Conservation (phyloP, 805 yeast species). For the Cyberlindnera petersonii region DNA sequence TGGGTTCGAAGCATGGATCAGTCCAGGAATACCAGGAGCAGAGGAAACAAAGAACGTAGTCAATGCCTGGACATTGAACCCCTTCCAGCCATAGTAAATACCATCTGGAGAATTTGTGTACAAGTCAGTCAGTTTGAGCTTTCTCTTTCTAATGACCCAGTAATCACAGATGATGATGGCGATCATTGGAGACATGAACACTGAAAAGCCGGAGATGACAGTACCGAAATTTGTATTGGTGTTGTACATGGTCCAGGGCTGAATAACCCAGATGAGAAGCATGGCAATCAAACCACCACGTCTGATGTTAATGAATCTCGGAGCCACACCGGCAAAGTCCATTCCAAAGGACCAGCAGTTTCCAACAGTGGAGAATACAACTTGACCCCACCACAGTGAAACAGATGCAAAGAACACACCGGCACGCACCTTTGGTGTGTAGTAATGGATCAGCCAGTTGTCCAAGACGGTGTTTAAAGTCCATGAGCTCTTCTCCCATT, state of each 20-base stretch:
- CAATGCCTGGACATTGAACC: conserved; percentile 41
- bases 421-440: conserved; percentile 34
- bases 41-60: conserved; percentile 37
- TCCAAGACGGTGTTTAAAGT: conserved; percentile 32
- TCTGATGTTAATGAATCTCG: conserved; percentile 28
- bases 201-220: conserved; percentile 35
- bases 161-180: conserved; percentile 38
- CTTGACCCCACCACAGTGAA: conserved; percentile 5
- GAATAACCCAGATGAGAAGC: conserved; percentile 31
- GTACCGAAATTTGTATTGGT: conserved; percentile 30
- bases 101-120: conserved; percentile 29
- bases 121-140: conserved; percentile 32
- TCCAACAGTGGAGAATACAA: conserved; percentile 15
- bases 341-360: conserved; percentile 31
- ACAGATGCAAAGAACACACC: conserved; percentile 35
- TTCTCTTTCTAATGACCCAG: conserved; percentile 33
- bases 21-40: conserved; percentile 50
- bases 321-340: conserved; percentile 25
- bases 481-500: conserved; percentile 36
- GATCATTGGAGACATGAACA: conserved; percentile 33
- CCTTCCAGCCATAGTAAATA: conserved; percentile 35
- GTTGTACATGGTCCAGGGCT: conserved; percentile 36
- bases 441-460: conserved; percentile 35
- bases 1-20: conserved; percentile 32
- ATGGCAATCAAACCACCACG: conserved; percentile 33